Conservation (phyloP, 139 green algal species). For the Raphidocelis subcapitata region DNA sequence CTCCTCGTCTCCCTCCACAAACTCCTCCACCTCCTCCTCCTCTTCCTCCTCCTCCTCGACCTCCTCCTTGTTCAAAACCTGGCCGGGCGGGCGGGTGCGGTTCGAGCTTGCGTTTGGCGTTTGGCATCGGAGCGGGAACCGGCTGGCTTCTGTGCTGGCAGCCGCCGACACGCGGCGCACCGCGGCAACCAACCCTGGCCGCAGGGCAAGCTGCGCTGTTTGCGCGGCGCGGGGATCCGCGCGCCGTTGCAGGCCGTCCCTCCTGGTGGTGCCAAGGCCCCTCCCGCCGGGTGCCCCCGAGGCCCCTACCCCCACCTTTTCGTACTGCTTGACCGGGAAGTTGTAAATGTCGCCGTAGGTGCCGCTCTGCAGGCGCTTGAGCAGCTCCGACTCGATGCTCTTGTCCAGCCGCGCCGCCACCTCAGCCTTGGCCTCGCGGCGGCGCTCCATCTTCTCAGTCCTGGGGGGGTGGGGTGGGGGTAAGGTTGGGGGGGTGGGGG, state of each 20-base stretch:
- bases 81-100: slow-evolving; percentile 1
- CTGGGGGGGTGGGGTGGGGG: too few species aligned
- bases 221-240: too few species aligned
- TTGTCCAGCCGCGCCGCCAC: slow-evolving; percentile 87
- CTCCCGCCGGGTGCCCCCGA: too few species aligned
- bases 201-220: not conserved
- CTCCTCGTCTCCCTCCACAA: slow-evolving; percentile 48
- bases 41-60: slow-evolving; percentile 54
- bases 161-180: slow-evolving; percentile 4
- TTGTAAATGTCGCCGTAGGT: slow-evolving; percentile 99
- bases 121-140: slow-evolving; percentile 42
- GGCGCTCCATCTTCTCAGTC: slow-evolving; percentile 71
- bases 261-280: not conserved
- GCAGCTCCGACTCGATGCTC: slow-evolving; percentile 89
- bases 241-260: not conserved
- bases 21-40: slow-evolving; percentile 23
- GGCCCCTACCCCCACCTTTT: slow-evolving; percentile 74
- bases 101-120: not conserved
- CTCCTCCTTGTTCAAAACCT: slow-evolving; percentile 62
- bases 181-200: not conserved
- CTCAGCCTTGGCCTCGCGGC: slow-evolving; percentile 91
- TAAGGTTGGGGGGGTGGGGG: not conserved
- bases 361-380: slow-evolving; percentile 90
- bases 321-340: slow-evolving; percentile 91
- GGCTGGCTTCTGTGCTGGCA: slow-evolving; percentile 22